Evolutionary conservation across 805 yeast genomes (phyloP).

Genomic region (Diddensiella santjacobensis): DNA sequence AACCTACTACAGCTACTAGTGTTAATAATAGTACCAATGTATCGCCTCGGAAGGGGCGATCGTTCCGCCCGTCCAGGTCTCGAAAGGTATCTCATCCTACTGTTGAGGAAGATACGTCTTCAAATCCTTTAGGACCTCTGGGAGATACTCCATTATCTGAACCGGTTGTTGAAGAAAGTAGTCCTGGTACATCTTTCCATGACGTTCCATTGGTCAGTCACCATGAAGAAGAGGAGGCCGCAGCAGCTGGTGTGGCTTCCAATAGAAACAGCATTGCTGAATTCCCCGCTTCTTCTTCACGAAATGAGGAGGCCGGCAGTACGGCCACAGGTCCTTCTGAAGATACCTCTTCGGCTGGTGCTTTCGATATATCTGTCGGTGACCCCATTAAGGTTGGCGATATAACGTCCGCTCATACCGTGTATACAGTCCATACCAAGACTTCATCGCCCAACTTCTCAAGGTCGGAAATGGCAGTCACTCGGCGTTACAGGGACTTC

Average conservation of each 20-base stretch:
- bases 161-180: neutral
- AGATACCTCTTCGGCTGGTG: neutral
- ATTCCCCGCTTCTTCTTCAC: neutral
- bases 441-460: slow-evolving; percentile 42
- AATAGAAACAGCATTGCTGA: neutral
- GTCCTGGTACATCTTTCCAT: slow-evolving; percentile 10
- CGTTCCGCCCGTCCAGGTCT: slow-evolving; percentile 6
- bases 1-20: neutral
- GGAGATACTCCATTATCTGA: slow-evolving; percentile 11
- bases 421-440: slow-evolving; percentile 68
- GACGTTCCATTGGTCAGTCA: slow-evolving; percentile 12
- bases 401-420: slow-evolving; percentile 81
- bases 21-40: neutral
- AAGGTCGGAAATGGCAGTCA: slow-evolving; percentile 51
- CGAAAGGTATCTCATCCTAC: slow-evolving; percentile 6
- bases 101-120: slow-evolving; percentile 11
- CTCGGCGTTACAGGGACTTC: slow-evolving; percentile 87
- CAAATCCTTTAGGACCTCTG: slow-evolving; percentile 19
- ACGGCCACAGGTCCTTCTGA: neutral
- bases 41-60: neutral
- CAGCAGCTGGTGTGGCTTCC: neutral
- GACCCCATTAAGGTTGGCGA: slow-evolving; percentile 94
- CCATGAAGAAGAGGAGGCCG: neutral
- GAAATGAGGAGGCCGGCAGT: neutral
- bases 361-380: slow-evolving; percentile 67